A percentile compares a stretch with the other conserved stretches of the same genome.
These are phyloP conservation scores for Coffea eugenioides DNA, from an alignment of 257 asterid genomes.

Conservation along the genomic window DNA sequence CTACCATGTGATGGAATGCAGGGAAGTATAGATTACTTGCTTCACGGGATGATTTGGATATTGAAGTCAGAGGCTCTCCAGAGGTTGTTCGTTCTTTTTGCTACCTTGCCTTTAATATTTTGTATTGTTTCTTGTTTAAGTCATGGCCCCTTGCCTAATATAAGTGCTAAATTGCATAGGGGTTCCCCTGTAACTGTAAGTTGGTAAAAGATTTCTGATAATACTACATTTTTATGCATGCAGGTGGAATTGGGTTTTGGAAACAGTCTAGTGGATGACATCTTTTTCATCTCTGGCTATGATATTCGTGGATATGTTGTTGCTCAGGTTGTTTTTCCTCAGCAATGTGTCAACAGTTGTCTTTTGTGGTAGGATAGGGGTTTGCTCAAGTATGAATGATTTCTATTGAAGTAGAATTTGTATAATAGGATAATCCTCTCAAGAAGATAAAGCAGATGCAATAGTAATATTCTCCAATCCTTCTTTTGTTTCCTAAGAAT, in stretches of 20 bases:
- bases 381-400: background rate
- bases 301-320: constrained; percentile 86
- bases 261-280: constrained; percentile 60
- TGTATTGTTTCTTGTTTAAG: background rate
- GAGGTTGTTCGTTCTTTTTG: constrained; percentile 49
- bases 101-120: background rate
- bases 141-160: background rate
- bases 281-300: constrained; percentile 77
- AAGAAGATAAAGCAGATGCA: background rate
- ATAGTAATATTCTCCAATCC: background rate
- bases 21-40: constrained; percentile 81
- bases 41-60: constrained; percentile 63
- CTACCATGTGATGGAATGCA: constrained; percentile 33
- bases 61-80: constrained; percentile 70
- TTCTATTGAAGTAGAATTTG: no score
- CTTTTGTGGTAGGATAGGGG: background rate
- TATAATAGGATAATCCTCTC: no score
- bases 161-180: background rate
- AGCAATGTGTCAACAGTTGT: background rate
- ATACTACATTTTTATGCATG: constrained; percentile 29
- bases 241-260: constrained; percentile 83
- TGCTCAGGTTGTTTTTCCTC: constrained; percentile 70
- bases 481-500: no score
- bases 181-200: background rate
- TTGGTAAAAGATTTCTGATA: constrained; percentile 1